Evolutionary conservation across 768 basidiomycete species (phyloP), one percentile per base, ranked within the genome.

Genomic region (Chalciporus sphaerocephalus): DNA sequence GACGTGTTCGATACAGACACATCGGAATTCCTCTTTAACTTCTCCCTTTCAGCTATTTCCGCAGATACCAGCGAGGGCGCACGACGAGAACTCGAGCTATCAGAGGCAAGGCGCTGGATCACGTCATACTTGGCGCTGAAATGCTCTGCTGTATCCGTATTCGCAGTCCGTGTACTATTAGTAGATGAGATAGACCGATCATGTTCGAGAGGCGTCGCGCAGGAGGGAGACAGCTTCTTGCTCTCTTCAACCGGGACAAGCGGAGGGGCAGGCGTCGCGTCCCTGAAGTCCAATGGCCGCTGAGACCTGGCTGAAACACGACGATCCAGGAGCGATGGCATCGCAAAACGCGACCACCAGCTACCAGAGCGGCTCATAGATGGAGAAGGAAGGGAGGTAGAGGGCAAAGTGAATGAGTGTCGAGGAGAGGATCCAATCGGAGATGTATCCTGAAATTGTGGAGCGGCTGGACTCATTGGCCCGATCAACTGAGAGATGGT

Each of bases 341-440:
- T 78, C 12, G 85, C 71, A 56, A 93, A 82, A 3, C 85, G 81
- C 8, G 74, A 65, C 84, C 89, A 93, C 86, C 89, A 90, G 10
- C 75, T 80, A 58, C 87, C 80, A 33, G 79, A 83, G 6, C 87
- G 74, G 35, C 78, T 76, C 37, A 89, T 71, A 1, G 77, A 71
- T 34, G 71, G 70, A 18, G 64, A 69, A 25, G 69, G 69, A 3
- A 70, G 65, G 13, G 71, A 50, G 51, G 65, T 49, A 34, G 73
- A 66, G 55, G 70, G 69, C 38, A 76, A 61, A 50, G 76, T 66
- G 12, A 74, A 74, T 1, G 74, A 71, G 13, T 69, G 61, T 33
- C 59, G 66, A 17, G 60, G 62, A 16, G 66, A 58, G 39, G 54
- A 52, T 22, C 63, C 40, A 47, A 65, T 40, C 33, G 59, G 56